Evolutionary conservation across 768 basidiomycete species (phyloP).

Genomic region (Dioszegia hungarica): DNA sequence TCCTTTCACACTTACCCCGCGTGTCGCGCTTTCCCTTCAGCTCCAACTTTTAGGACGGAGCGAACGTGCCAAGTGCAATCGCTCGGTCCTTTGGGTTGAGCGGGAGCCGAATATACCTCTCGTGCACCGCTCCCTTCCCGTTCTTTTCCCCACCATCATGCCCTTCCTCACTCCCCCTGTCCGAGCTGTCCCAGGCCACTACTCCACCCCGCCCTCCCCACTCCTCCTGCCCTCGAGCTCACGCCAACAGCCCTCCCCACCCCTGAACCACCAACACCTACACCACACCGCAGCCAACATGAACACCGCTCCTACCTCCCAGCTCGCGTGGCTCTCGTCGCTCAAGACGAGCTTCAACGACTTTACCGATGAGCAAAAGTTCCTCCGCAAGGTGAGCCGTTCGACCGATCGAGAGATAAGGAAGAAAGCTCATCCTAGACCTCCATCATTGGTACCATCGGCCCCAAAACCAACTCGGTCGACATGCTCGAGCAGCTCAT

Average conservation of each 20-base stretch:
- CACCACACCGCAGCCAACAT: constrained; percentile 1
- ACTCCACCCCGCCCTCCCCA: neutral
- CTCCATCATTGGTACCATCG: constrained; percentile 96
- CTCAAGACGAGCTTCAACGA: constrained; percentile 69
- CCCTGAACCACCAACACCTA: neutral
- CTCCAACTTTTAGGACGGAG: too few relatives aligned
- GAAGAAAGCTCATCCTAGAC: constrained; percentile 66
- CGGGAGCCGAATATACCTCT: neutral
- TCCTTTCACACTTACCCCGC: too few relatives aligned
- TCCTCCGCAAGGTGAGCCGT: constrained; percentile 73
- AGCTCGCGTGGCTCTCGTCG: constrained; percentile 87
- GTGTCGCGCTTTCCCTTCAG: too few relatives aligned
- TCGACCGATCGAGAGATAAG: neutral
- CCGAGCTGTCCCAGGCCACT: neutral
- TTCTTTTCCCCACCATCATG: neutral
- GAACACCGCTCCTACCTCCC: constrained; percentile 46
- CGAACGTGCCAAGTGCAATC: too few relatives aligned
- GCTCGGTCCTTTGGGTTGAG: neutral
- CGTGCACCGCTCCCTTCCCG: neutral
- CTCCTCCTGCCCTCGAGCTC: neutral
- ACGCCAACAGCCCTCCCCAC: neutral
- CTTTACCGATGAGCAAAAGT: constrained; percentile 75
- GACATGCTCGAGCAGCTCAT: constrained; percentile 81
- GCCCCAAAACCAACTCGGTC: constrained; percentile 91
- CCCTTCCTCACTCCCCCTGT: neutral